Conservation (phyloP, 2,329 filamentous ascomycete species). For the Alternaria gaisen region DNA sequence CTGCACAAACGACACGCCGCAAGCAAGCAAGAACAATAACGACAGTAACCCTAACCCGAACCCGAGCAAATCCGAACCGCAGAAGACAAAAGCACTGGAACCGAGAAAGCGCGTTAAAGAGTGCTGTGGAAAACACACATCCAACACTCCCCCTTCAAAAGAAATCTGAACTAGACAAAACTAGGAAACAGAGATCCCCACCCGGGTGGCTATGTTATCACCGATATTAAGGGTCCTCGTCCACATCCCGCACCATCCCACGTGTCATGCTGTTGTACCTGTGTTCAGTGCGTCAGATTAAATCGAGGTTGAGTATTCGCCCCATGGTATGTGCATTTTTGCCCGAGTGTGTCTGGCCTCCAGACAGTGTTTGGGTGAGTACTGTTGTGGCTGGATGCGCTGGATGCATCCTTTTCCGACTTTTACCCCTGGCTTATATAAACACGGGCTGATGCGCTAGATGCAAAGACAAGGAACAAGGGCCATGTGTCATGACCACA, state of each 20-base stretch:
- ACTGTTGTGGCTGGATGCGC: not conserved
- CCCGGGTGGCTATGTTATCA: not conserved
- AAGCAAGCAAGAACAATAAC: not conserved
- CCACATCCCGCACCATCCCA: not conserved
- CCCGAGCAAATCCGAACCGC: not conserved
- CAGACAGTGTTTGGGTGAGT: not conserved
- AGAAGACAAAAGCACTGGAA: not conserved
- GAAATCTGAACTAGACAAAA: not conserved
- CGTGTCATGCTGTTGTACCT: constrained; percentile 2
- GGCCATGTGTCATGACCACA: not conserved
- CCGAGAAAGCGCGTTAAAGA: not conserved
- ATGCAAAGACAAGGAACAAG: not conserved
- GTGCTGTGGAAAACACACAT: not conserved
- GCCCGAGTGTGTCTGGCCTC: not conserved
- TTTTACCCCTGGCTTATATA: constrained; percentile 8
- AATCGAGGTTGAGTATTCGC: not conserved
- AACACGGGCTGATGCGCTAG: not conserved
- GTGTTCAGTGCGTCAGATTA: not conserved
- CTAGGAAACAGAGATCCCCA: not conserved
- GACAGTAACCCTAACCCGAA: not conserved
- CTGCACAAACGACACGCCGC: not conserved
- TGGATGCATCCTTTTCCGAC: not conserved
- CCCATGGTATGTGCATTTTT: not conserved
- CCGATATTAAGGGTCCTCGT: constrained; percentile 3
- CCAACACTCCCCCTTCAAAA: not conserved